Percentiles rank a stretch among this genome's conserved stretches.
Evolutionary conservation across 345 rosid species (phyloP).

Genomic region (Citrus sinensis): DNA sequence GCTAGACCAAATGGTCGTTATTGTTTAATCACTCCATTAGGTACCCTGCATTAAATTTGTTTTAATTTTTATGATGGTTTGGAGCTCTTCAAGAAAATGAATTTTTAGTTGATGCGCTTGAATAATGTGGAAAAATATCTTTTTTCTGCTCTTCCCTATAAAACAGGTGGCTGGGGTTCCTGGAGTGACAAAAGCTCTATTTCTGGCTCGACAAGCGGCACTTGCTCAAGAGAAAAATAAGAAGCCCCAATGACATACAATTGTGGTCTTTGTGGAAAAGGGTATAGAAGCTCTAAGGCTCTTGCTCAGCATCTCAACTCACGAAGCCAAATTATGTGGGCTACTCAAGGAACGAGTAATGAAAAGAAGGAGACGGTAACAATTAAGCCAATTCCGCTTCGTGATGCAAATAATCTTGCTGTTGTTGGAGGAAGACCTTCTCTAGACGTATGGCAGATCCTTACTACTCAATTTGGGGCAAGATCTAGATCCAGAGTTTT

Average conservation of each 20-base stretch:
- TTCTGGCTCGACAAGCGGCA: conserved; percentile 69
- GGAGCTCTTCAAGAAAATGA: not conserved
- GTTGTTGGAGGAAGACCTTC: no score
- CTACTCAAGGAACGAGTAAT: conserved; percentile 49
- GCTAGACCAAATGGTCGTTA: not conserved
- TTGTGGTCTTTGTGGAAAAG: conserved; percentile 71
- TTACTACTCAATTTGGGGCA: no score
- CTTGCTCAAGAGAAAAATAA: conserved; percentile 61
- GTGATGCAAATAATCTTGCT: conserved; percentile 24
- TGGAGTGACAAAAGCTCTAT: conserved; percentile 83
- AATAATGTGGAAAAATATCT: not conserved
- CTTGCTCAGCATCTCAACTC: conserved; percentile 86
- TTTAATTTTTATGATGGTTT: not conserved
- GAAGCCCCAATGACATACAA: conserved; percentile 62
- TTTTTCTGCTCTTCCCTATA: not conserved
- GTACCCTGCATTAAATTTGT: not conserved
- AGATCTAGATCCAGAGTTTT: no score
- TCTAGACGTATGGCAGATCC: not conserved
- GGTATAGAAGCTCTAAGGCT: conserved; percentile 84
- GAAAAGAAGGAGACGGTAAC: conserved; percentile 48
- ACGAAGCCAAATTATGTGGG: conserved; percentile 49
- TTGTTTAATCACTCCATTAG: not conserved
- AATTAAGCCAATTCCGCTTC: conserved; percentile 55
- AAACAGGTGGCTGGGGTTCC: conserved; percentile 94
- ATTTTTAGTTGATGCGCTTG: not conserved